phyloP scores from a whole-genome alignment of 768 basidiomycete genomes.

The Butyriboletus loyo region DNA sequence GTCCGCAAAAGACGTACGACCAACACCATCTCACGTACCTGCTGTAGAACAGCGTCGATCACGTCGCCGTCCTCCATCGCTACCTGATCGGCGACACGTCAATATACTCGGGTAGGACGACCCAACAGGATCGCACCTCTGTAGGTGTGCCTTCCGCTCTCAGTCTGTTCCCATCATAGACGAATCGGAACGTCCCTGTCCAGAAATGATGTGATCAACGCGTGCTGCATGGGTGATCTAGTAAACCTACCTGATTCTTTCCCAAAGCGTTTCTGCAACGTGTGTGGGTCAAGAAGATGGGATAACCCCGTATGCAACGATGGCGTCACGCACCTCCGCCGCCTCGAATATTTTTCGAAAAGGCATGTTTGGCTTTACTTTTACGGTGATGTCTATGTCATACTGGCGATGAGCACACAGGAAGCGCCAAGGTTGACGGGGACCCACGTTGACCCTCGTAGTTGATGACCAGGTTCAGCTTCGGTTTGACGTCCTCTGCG shows the following conservation, averaged over 20 bases:
- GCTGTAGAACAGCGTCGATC: constrained; percentile 57
- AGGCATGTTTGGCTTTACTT: constrained; percentile 61
- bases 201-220: background rate
- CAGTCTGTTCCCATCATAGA: constrained; percentile 52
- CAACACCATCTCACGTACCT: constrained; percentile 37
- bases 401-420: constrained; percentile 1
- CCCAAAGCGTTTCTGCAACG: constrained; percentile 50
- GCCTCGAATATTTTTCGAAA: constrained; percentile 67
- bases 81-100: constrained; percentile 32
- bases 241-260: constrained; percentile 49
- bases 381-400: constrained; percentile 56
- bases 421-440: background rate
- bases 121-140: constrained; percentile 36
- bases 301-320: background rate
- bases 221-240: background rate
- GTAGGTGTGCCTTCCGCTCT: constrained; percentile 50
- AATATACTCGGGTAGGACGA: background rate
- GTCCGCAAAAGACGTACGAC: constrained; percentile 1
- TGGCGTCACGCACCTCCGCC: constrained; percentile 48
- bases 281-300: background rate
- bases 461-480: constrained; percentile 57
- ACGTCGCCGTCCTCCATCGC: constrained; percentile 62
- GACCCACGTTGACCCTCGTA: constrained; percentile 54
- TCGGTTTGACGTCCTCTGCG: constrained; percentile 59
- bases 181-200: constrained; percentile 63